A percentile compares a stretch with the other conserved stretches of the same genome.
phyloP scores from a whole-genome alignment of 495 filamentous ascomycete species.

The Lasiosphaeria miniovina region DNA sequence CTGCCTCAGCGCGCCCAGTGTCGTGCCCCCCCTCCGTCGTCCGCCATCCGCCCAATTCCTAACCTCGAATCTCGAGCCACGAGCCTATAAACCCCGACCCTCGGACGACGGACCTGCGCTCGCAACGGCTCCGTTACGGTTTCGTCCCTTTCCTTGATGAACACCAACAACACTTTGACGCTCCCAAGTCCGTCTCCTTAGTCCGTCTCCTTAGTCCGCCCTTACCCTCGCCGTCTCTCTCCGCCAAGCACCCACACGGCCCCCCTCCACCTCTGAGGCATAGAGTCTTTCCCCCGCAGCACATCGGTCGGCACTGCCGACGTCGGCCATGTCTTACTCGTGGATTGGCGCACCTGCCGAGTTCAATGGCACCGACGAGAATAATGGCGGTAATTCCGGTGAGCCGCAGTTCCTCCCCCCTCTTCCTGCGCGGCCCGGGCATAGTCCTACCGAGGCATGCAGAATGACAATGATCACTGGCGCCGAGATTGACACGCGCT shows the following conservation, averaged over 20 bases:
- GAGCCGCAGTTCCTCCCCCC: constrained; percentile 32
- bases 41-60: background rate
- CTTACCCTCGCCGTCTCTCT: background rate
- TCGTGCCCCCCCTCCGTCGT: background rate
- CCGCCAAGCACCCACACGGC: constrained; percentile 1
- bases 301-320: background rate
- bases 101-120: too few relatives aligned
- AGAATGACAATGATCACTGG: constrained; percentile 22
- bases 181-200: background rate
- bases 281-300: too few relatives aligned
- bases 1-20: too few relatives aligned
- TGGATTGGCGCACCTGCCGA: constrained; percentile 72
- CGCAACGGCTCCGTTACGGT: too few relatives aligned
- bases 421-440: background rate
- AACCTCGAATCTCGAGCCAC: too few relatives aligned
- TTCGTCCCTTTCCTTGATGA: background rate
- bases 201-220: background rate
- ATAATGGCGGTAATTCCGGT: constrained; percentile 79
- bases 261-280: background rate
- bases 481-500: constrained; percentile 10
- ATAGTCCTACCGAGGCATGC: background rate
- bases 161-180: background rate
- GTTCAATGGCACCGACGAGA: constrained; percentile 72
- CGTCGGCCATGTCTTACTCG: constrained; percentile 65
- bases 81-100: too few relatives aligned